Conservation (phyloP, 441 rosid genomes). For the Brassica balearica region DNA sequence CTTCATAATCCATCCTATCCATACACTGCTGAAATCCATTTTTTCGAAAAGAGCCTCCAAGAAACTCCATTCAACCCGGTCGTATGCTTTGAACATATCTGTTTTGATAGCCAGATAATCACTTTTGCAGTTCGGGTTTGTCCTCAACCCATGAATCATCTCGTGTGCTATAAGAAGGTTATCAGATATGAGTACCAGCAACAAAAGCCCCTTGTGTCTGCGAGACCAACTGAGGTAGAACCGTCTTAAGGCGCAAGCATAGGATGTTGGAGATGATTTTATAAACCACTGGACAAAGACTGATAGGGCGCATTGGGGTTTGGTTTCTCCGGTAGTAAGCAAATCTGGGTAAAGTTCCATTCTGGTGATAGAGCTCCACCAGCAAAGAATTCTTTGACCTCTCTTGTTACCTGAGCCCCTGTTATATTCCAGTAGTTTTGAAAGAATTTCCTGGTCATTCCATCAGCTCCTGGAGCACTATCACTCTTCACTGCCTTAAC, state of each 20-base stretch:
- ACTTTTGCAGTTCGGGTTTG: neutral
- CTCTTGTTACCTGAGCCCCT: neutral
- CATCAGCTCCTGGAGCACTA: neutral
- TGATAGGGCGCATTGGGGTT: neutral
- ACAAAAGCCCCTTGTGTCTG: neutral
- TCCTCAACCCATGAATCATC: neutral
- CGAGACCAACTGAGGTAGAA: neutral
- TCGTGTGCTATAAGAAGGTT: neutral
- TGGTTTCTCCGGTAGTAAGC: neutral
- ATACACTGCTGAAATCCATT: neutral
- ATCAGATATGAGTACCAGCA: neutral
- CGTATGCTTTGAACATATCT: neutral
- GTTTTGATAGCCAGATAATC: neutral
- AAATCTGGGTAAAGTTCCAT: neutral
- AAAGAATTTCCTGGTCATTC: neutral
- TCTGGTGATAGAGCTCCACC: neutral
- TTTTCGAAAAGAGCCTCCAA: neutral
- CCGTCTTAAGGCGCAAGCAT: neutral
- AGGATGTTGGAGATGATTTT: neutral
- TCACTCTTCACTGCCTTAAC: no score
- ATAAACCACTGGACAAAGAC: neutral
- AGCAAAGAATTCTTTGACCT: neutral
- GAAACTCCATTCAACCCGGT: neutral
- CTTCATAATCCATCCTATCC: neutral
- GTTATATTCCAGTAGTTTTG: neutral